Base-by-base conservation (phyloP, 768 basidiomycete genomes). In the Baorangia bicolor region DNA sequence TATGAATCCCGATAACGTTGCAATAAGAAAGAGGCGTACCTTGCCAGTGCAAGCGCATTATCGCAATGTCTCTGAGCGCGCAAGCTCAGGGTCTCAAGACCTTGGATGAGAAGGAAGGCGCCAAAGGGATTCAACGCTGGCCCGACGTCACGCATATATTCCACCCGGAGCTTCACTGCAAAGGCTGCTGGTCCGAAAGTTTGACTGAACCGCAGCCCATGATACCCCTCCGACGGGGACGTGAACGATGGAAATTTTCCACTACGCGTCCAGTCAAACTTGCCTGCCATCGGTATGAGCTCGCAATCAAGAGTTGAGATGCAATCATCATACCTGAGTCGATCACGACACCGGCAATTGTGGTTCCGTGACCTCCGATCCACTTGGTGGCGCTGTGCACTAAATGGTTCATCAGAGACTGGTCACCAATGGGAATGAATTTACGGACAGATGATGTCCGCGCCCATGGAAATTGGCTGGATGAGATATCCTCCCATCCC, bases 301-400 rank as follows among this genome's bases (percentile, higher is more conserved):
- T 18, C 37, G 6, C 1, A 1, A 18, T 31, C 14, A 9, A 10
- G 25, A 25, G 9, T 7, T 31, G 13, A 8, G 14, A 2, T 4
- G 9, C 30, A 6, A 4, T 28, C 2, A 8, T 5, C 58, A 5
- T 46, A 81, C 88, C 89, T 10, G 81, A 79, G 67, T 91, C 89
- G 44, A 92, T 70, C 55, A 93, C 74, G 28, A 90, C 82, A 39
- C 90, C 91, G 5, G 78, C 89, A 44, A 93, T 88, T 23, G 87
- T 88, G 0, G 85, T 91, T 30, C 91, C 90, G 57, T 90, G 88
- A 0, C 87, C 86, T 13, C 87, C 85, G 33, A 92, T 90, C 91
- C 90, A 93, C 64, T 93, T 92, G 1, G 90, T 91, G 1, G 87
- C 87, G 47, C 85, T 87, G 67, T 91, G 85, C 18, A 90, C 85